Base-by-base conservation (phyloP, 2,329 filamentous ascomycete genomes). In the Albifimbria verrucaria region DNA sequence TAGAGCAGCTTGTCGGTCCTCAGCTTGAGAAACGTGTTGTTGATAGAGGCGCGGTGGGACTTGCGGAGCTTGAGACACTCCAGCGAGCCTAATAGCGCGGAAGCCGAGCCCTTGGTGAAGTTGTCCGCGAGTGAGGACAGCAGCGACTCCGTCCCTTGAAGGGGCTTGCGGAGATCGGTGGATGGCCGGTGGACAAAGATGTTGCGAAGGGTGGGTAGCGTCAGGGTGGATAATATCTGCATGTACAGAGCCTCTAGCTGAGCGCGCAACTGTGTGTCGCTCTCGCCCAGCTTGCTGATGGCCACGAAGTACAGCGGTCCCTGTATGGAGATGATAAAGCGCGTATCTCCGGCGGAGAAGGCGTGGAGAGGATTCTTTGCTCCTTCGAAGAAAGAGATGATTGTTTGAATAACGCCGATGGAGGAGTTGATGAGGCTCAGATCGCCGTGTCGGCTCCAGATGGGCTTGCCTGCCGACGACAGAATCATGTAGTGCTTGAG, bases 401-500 rank as follows among this genome's bases (percentile, higher is more conserved):
- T 93, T 43, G 94, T 99, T 68, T 97, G 94, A 2, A 97, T 87
- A 18, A 99, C 88, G 41, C 94, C 94, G 68, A 97, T 93, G 62
- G 94, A 97, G 49, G 89, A 89, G 62, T 95, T 96, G 66, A 97
- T 91, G 43, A 97, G 77, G 51, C 88, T 86, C 59, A 96, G 81
- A 61, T 97, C 91, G 41, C 95, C 94, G 67, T 99, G 93, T 48
- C 95, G 84, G 65, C 92, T 97, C 79, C 93, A 99, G 48, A 99
- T 95, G 11, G 94, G 95, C 69, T 99, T 99, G 20, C 94, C 94
- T 10, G 95, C 93, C 15, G 92, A 93, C 2, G 94, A 97, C 2
- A 99, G 77, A 63, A 99, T 96, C 72, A 99, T 85, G 70, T 96
- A 99, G 72, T 99, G 94, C 72, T 99, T 99, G 57, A 92, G 79